Base-by-base conservation (phyloP, 2,329 filamentous ascomycete species). In the Cladorrhinum sp. region DNA sequence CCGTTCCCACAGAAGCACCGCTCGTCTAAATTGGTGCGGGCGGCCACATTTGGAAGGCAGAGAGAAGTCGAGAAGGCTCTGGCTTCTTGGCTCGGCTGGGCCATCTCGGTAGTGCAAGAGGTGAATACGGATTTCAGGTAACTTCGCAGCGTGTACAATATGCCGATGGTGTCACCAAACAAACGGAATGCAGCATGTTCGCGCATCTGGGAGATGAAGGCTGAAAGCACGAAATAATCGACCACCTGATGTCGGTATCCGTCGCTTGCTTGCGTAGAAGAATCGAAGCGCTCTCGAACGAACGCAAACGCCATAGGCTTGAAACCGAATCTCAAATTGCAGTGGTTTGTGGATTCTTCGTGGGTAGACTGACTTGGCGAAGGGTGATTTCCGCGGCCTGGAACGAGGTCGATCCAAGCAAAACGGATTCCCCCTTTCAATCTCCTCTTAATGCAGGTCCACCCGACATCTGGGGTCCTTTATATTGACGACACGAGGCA, bases 381-480 rank as follows among this genome's bases (percentile, higher is more conserved):
- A 64, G 59, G 51, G 60, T 62, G 63, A 65, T 65, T 63, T 65
- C 61, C 29, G 36, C n/a, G 41, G 55, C 58, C 23, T 61, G 13
- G 23, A 61, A 36, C 58, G 57, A 38, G 60, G 60, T 27, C 16
- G 48, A 50, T 22, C 56, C 63, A 55, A 24, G 59, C n/a, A 38
- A 32, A 32, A 49, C 27, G 57, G n/a, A 45, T 50, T 18, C 55
- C 58, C 62, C 63, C 50, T 63, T 61, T 36, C 49, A 52, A 60
- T 63, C 36, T 63, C 48, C 50, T 23, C 51, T 60, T 51, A 61
- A 60, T 62, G 41, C 57, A 55, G 61, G 55, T 29, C 57, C 63
- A 60, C 49, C 41, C 49, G 16, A 29, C 36, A 61, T 60, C 59
- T 54, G 55, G 63, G 60, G 58, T 59, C 32, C 25, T 29, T 56